A percentile compares a stretch with the other conserved stretches of the same genome.
phyloP scores from a whole-genome alignment of 495 filamentous ascomycete species.

The Neurospora sp. region DNA sequence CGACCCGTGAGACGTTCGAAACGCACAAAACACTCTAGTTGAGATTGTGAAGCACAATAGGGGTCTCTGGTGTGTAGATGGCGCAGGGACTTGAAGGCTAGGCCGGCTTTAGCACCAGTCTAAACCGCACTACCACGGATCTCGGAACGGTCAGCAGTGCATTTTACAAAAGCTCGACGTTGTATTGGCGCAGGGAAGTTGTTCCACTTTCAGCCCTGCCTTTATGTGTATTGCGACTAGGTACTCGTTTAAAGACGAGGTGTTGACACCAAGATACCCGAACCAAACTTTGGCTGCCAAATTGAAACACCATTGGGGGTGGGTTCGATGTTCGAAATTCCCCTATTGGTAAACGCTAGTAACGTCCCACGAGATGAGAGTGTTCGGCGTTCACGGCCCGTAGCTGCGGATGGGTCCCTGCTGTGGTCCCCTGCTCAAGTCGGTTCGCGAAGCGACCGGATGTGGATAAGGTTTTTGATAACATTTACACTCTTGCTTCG shows the following conservation, averaged over 20 bases:
- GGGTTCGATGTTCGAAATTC: conserved; percentile 9
- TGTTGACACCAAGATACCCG: conserved; percentile 9
- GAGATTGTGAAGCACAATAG: background rate
- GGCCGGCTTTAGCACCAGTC: background rate
- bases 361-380: conserved; percentile 13
- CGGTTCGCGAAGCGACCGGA: background rate
- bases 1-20: conserved; percentile 18
- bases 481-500: background rate
- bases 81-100: background rate
- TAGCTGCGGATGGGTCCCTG: conserved; percentile 5
- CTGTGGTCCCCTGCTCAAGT: background rate
- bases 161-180: background rate
- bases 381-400: conserved; percentile 17
- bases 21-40: conserved; percentile 13
- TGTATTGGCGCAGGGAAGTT: background rate
- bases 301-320: background rate
- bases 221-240: background rate
- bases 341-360: conserved; percentile 20
- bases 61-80: background rate
- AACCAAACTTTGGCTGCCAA: background rate
- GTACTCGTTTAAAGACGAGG: conserved; percentile 1
- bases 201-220: conserved; percentile 16
- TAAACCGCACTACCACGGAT: background rate
- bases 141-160: conserved; percentile 10
- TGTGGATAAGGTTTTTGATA: background rate